Evolutionary conservation across 1,284 basidiomycete genomes (phyloP), one percentile per base, ranked within the genome.

Genomic region (Boletellus dicymbophilus): DNA sequence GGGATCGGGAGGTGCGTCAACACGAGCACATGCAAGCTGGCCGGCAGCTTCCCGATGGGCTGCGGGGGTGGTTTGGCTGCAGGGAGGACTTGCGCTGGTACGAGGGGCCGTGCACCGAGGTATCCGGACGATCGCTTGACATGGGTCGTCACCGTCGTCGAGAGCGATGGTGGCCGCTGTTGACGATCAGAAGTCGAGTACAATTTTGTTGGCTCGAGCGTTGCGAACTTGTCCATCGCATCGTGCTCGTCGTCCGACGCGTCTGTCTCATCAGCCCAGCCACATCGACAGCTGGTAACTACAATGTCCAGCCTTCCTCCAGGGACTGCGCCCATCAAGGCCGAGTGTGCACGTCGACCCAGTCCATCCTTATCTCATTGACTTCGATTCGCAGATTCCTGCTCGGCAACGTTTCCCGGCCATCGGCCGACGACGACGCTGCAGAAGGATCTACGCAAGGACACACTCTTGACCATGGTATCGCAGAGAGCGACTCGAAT

Each of bases 171-270:
- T 15, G 36, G 15, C 5, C 30, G 55, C 26, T 45, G 49, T 34
- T 44, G 30, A 5, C 41, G 49, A 28, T 48, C 36, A 11, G 51
- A 15, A 31, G 26, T 53, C 9, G 47, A 66, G 65, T 91, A 80
- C n/a, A 92, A 75, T 49, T 79, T 82, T 41, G 85, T 81, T 10
- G 88, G 89, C 65, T 91, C 88, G 43, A 92, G 78, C 0, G 87
- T 78, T 25, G 81, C 74, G 66, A 91, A 91, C 69, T 85, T 88
- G 71, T 92, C 86, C 89, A 92, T 92, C 50, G 59, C 45, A 48
- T 52, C 43, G 23, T 59, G 58, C 39, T 44, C 48, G 23, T 2
- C 38, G 51, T 37, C 18, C 5, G 39, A 46, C 43, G 46, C 44
- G 44, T 37, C 42, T 9, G 12, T 41, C 30, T 26, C 23, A 40